Evolutionary conservation across 2,329 filamentous ascomycete genomes (phyloP), one percentile per base, ranked within the genome.

Genomic region (Nothophaeocryptopus gaeumannii): DNA sequence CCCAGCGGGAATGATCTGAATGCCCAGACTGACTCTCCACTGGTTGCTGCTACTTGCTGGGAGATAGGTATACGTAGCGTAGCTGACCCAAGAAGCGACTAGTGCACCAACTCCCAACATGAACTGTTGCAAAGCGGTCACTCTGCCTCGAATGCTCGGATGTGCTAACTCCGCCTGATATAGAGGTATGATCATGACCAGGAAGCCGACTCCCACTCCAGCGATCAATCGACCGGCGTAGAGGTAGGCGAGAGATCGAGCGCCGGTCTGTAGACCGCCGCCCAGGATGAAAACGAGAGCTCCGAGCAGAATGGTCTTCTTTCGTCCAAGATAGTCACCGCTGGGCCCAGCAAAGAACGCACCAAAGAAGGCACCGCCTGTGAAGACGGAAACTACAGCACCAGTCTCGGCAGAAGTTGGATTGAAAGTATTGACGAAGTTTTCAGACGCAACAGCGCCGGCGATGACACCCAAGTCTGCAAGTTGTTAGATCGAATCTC

Each of bases 91-190:
- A 0, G 82, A 78, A 0, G 88, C 88, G 12, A 83, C 71, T 1
- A 93, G 77, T 12, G 86, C 74, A 49, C 88, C 88, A 26, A 92
- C 79, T 1, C 87, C 88, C 44, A 92, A 67, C 86, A 91, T 91
- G 64, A 91, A 90, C 61, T 91, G 88, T 67, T 91, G 88, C 3
- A 92, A 74, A 29, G 82, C 80, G 0, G 86, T 90, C 30, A 93
- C 79, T 55, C 83, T 76, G 10, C 88, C 88, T 66, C 88, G 81
- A 61, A 92, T 92, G 50, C 78, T 79, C 1, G 88, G 88, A 65
- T 92, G 88, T 3, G 85, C 83, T 16, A 92, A 77, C 63, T 93
- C 88, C 15, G 85, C 86, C 65, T 91, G 88, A 65, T 90, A 92
- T 0, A 91, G 69, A 2, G 87, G 82, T 33, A 85, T 73, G 54